Base-by-base conservation (phyloP, 805 yeast species). In the Spathaspora hagerdaliae region DNA sequence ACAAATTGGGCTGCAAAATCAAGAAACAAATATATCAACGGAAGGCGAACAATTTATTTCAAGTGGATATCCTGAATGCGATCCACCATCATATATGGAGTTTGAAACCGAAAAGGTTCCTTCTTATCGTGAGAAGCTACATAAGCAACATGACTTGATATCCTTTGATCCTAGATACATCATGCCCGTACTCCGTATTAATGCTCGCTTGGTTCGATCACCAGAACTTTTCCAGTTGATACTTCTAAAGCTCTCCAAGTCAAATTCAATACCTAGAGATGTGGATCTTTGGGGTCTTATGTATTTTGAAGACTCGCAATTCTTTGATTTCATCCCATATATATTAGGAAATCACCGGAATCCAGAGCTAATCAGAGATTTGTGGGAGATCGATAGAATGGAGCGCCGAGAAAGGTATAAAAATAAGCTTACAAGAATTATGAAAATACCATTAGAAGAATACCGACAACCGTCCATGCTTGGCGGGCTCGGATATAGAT, bases 111-210 rank as follows among this genome's bases (percentile, higher is more conserved):
- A 19, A 19, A 19, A 19, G 32, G 12, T 56, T 13, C 67, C 67
- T 7, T 61, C 67, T 6, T 60, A 60, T 39, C 52, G 56, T 24
- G 59, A 53, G 13, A 51, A 49, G 15, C 51, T 60, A 6, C 65
- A 60, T 42, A 53, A 58, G 35, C 52, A 55, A 42, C 47, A 56
- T 11, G 67, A 62, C 43, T 35, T 60, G 12, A 41, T 62, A 12
- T 60, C 65, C 4, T 60, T 59, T 47, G 67, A 62, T 42, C 56
- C 65, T 2, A 45, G 65, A 37, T 59, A 59, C 42, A 43, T 51
- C 2, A 41, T 48, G 9, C 65, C 65, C 2, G 55, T 60, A 8
- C 43, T 62, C 19, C 36, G 67, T 33, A 50, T 60, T 14, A 62
- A 62, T 42, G 49, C 51, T 26, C 31, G 51, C 2, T 32, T 59